phyloP scores from a whole-genome alignment of 768 basidiomycete genomes.

The Pisolithus albus region DNA sequence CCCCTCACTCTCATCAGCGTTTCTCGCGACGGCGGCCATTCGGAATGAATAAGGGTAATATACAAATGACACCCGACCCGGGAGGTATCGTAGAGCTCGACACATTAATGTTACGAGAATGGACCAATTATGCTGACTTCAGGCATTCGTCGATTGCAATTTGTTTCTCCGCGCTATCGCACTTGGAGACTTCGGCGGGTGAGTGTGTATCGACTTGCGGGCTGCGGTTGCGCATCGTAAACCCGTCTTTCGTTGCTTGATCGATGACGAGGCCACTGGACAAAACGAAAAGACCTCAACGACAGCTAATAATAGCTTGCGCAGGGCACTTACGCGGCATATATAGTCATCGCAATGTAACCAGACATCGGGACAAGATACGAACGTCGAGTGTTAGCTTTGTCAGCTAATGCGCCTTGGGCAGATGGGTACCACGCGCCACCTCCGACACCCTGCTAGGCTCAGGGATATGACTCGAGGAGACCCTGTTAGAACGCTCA shows the following conservation, averaged over 20 bases:
- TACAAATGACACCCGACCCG: neutral
- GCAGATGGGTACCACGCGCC: slow-evolving; percentile 67
- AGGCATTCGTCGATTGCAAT: neutral
- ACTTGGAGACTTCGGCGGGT: neutral
- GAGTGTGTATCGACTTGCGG: slow-evolving; percentile 11
- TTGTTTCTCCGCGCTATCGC: neutral
- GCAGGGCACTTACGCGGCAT: slow-evolving; percentile 41
- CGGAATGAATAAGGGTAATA: neutral
- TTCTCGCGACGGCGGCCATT: neutral
- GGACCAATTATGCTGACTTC: neutral
- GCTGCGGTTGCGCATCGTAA: slow-evolving; percentile 42
- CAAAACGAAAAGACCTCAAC: neutral
- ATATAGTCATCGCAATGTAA: slow-evolving; percentile 50
- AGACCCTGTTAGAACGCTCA: slow-evolving; percentile 3
- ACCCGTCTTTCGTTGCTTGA: slow-evolving; percentile 42
- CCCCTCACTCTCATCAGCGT: neutral
- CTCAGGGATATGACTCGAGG: neutral
- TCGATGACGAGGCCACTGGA: slow-evolving; percentile 47
- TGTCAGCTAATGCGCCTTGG: slow-evolving; percentile 50
- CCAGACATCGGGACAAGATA: slow-evolving; percentile 57
- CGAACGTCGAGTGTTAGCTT: slow-evolving; percentile 42
- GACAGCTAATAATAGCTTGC: neutral
- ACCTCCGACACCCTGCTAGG: slow-evolving; percentile 46
- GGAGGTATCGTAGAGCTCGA: neutral
- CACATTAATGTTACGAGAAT: neutral